A percentile compares a stretch with the other conserved stretches of the same genome.
Evolutionary conservation across 2,329 filamentous ascomycete species (phyloP).

Genomic region (Cercospora nicotianae): DNA sequence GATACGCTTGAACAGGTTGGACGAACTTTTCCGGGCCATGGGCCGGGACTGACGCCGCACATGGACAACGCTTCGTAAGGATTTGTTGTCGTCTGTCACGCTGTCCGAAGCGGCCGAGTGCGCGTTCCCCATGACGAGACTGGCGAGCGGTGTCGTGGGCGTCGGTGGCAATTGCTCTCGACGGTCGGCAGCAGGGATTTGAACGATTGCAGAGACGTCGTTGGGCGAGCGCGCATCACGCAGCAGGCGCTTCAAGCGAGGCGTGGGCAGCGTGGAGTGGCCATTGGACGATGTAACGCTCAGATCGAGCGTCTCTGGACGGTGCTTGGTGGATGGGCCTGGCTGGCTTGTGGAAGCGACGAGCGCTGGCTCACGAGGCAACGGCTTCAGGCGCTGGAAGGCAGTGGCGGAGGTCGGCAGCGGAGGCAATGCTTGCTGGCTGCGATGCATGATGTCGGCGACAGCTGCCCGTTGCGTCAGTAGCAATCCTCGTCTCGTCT

Average conservation of each 20-base stretch:
- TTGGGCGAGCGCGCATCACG: slow-evolving; percentile 23
- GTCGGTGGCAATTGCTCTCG: slow-evolving; percentile 26
- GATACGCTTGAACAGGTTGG: slow-evolving; percentile 37
- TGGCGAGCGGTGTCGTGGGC: slow-evolving; percentile 23
- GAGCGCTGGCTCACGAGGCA: background rate
- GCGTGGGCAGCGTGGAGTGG: slow-evolving; percentile 26
- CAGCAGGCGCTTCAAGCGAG: slow-evolving; percentile 31
- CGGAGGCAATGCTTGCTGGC: background rate
- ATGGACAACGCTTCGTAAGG: slow-evolving; percentile 29
- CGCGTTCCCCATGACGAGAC: slow-evolving; percentile 35
- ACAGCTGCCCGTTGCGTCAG: background rate
- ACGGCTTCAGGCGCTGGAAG: slow-evolving; percentile 3
- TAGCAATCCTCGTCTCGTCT: background rate
- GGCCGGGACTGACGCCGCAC: slow-evolving; percentile 25
- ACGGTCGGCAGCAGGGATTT: slow-evolving; percentile 27
- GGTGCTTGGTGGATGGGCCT: slow-evolving; percentile 19
- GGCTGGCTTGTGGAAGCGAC: background rate
- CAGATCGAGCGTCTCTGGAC: slow-evolving; percentile 29
- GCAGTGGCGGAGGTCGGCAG: background rate
- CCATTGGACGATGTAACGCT: slow-evolving; percentile 29
- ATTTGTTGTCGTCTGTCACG: slow-evolving; percentile 29
- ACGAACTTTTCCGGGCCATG: slow-evolving; percentile 35
- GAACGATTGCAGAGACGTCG: slow-evolving; percentile 22
- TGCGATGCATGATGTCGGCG: background rate
- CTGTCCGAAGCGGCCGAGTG: slow-evolving; percentile 27